phyloP scores from a whole-genome alignment of 176 grass and related monocot species.

The Zoysia japonica region DNA sequence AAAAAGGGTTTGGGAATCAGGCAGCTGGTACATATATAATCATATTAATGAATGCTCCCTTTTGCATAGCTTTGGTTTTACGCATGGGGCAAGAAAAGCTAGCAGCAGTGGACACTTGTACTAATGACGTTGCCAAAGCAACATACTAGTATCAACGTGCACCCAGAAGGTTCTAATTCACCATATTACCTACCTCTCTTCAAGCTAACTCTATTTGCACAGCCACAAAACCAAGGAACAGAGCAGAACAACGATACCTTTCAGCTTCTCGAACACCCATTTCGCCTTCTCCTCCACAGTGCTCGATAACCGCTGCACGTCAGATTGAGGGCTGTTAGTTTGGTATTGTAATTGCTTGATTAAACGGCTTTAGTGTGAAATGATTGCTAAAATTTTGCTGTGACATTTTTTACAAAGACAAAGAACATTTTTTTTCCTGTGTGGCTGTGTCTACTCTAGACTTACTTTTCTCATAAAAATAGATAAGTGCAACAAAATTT shows the following conservation, averaged over 20 bases:
- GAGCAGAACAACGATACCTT: constrained; percentile 50
- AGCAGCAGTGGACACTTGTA: constrained; percentile 20
- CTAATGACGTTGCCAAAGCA: constrained; percentile 39
- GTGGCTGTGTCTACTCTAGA: too few relatives aligned
- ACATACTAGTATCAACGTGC: not conserved
- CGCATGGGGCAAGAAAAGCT: constrained; percentile 37
- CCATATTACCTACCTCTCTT: constrained; percentile 24
- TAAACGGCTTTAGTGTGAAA: not conserved
- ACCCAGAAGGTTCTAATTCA: constrained; percentile 19
- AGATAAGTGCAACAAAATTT: not conserved
- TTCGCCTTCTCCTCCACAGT: constrained; percentile 97
- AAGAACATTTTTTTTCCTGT: too few relatives aligned
- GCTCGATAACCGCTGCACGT: constrained; percentile 74
- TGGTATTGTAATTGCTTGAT: constrained; percentile 10
- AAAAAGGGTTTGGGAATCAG: constrained; percentile 12
- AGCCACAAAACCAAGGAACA: constrained; percentile 24
- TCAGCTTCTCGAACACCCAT: constrained; percentile 98
- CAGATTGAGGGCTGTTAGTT: constrained; percentile 6
- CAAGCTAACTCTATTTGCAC: constrained; percentile 20
- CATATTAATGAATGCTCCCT: constrained; percentile 22
- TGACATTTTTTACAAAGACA: too few relatives aligned
- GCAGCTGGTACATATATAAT: constrained; percentile 2
- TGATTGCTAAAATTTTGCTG: not conserved
- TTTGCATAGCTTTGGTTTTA: constrained; percentile 48
- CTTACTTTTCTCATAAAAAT: not conserved